These are phyloP conservation scores for Chenopodium formosanum DNA, from an alignment of 148 eudicot species.

Conservation along the genomic window DNA sequence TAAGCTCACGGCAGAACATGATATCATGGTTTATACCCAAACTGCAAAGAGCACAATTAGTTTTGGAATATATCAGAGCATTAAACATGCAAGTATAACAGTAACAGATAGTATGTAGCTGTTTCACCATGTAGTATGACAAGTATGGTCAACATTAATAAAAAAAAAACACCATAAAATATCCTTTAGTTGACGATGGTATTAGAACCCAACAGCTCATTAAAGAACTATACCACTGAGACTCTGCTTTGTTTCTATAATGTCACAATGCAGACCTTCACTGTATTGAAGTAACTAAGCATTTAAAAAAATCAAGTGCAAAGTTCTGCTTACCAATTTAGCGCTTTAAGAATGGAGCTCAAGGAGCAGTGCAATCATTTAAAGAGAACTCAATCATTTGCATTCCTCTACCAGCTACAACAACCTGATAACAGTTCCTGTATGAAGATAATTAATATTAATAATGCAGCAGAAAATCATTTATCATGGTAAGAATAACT, in stretches of 20 bases:
- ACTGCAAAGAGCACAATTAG: background rate
- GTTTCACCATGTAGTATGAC: background rate
- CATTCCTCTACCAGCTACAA: conserved; percentile 92
- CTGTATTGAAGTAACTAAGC: background rate
- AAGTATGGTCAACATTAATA: background rate
- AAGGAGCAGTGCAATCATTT: conserved; percentile 20
- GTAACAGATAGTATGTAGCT: background rate
- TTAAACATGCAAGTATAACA: background rate
- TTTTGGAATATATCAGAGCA: background rate
- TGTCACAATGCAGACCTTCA: background rate
- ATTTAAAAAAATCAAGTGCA: background rate
- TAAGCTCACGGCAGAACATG: too few relatives aligned
- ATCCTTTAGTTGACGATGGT: background rate
- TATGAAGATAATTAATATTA: conserved; percentile 10
- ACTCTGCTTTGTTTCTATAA: background rate
- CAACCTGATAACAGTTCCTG: conserved; percentile 78
- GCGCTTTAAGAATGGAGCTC: background rate
- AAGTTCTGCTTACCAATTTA: conserved; percentile 4
- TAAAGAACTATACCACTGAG: background rate
- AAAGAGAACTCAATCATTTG: conserved; percentile 69
- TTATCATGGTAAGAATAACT: background rate
- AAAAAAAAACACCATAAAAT: background rate
- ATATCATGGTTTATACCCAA: background rate
- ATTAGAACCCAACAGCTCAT: background rate
- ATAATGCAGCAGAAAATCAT: background rate